These are phyloP conservation scores for Lachancea thermotolerans DNA, from an alignment of 805 yeast genomes.

Conservation along the genomic window DNA sequence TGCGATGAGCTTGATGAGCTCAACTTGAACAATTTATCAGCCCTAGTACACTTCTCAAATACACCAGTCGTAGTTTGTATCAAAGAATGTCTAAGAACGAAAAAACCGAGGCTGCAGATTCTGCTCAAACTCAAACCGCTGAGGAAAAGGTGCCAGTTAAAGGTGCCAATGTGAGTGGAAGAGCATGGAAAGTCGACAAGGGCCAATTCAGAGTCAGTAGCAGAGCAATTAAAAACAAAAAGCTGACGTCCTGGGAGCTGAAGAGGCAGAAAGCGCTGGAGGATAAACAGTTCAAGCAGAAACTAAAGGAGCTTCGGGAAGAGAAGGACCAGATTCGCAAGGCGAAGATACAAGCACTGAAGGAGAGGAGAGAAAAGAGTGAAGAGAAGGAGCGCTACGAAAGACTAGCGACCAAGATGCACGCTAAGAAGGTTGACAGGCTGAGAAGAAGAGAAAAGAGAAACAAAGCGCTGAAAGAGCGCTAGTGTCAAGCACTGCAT, in stretches of 20 bases:
- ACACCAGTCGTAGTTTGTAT: too few species aligned
- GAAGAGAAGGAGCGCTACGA: constrained; percentile 88
- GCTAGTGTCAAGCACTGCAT: constrained; percentile 35
- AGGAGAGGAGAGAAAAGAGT: constrained; percentile 70
- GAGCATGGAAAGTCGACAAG: constrained; percentile 65
- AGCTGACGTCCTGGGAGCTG: constrained; percentile 50
- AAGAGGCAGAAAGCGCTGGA: constrained; percentile 60
- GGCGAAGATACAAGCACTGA: constrained; percentile 47
- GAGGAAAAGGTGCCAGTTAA: constrained; percentile 18
- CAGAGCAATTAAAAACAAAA: constrained; percentile 45
- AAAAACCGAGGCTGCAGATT: too few species aligned
- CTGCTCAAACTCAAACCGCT: neutral
- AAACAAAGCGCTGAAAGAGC: constrained; percentile 87
- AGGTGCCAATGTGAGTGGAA: constrained; percentile 55
- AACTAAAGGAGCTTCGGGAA: constrained; percentile 64
- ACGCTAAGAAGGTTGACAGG: constrained; percentile 85
- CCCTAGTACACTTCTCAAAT: too few species aligned
- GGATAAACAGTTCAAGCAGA: constrained; percentile 60
- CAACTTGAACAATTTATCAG: too few species aligned
- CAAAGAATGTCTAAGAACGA: too few species aligned
- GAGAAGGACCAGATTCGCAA: constrained; percentile 63
- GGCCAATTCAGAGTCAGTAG: constrained; percentile 60
- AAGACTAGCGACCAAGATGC: constrained; percentile 77
- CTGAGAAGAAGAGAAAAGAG: constrained; percentile 88
- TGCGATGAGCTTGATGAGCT: too few species aligned